A percentile compares a stretch with the other conserved stretches of the same genome.
Evolutionary conservation across 23 red algal genomes (phyloP).

Genomic region (Chondrus crispus): DNA sequence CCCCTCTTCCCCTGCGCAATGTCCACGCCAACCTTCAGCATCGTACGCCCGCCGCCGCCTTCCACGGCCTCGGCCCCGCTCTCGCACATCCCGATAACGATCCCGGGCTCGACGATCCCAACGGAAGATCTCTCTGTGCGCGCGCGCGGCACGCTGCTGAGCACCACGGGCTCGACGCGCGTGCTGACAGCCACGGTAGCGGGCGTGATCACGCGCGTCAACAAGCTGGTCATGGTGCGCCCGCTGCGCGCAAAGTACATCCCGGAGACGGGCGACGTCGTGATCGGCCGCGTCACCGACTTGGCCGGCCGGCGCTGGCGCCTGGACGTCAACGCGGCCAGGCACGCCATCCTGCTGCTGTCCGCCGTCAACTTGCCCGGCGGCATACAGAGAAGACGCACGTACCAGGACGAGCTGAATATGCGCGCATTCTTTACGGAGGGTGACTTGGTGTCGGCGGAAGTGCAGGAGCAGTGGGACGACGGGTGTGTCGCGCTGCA

Average conservation of each 20-base stretch:
- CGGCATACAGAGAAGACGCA: conserved; percentile 87
- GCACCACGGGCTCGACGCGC: conserved; percentile 3
- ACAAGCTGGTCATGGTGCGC: conserved; percentile 90
- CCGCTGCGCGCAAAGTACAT: conserved; percentile 82
- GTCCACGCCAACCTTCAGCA: too few relatives aligned
- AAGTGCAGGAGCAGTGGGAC: conserved; percentile 87
- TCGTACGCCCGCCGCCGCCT: too few relatives aligned
- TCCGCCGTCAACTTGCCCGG: conserved; percentile 88
- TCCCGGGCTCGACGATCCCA: conserved; percentile 40
- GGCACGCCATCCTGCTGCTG: conserved; percentile 79
- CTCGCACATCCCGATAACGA: conserved; percentile 55
- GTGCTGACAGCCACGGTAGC: conserved; percentile 79
- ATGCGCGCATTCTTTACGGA: conserved; percentile 89
- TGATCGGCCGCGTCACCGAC: conserved; percentile 85
- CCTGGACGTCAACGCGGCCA: conserved; percentile 77
- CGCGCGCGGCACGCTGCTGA: conserved; percentile 42
- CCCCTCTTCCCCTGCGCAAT: too few relatives aligned
- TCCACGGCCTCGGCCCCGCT: conserved; percentile 10
- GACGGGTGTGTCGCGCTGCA: conserved; percentile 91
- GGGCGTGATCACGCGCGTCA: conserved; percentile 85
- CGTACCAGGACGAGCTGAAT: conserved; percentile 90
- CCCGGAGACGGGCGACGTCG: conserved; percentile 95
- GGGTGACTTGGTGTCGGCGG: conserved; percentile 85
- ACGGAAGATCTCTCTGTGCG: conserved; percentile 51
- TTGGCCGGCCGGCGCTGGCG: conserved; percentile 71